Evolutionary conservation across 371 early-diverging fungal species (phyloP), one percentile per base, ranked within the genome.

Genomic region (Amoeboaphelidium protococcarum): DNA sequence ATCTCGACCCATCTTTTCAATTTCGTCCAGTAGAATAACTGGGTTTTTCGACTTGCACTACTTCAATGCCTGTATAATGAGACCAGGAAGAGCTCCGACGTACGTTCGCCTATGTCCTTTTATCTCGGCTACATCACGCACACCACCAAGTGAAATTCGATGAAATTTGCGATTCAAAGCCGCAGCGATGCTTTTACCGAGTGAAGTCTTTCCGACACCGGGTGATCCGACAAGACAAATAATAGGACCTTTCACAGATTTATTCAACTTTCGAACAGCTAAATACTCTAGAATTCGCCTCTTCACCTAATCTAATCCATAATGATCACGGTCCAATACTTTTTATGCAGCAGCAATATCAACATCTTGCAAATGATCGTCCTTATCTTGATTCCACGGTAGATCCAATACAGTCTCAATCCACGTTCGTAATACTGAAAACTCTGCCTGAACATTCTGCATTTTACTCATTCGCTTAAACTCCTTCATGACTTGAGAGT

Each of bases 41-140:
- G 85, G 88, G 54, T 84, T 80, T 48, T 71, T 74, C 24, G 76
- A 77, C 16, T 77, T 78, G 41, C 68, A 68, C 47, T 72, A 65
- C 23, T 69, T 61, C 44, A 84, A 45, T 0, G 75, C 82, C 49
- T 82, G 80, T n/a, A 82, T 67, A 40, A 88, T 71, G 10, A 79
- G 52, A 13, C 88, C 88, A 2, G 88, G 88, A 63, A 82, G 61
- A 20, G 83, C 75, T 21, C 83, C 88, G 24, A 85, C 72, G 63
- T 88, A 88, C 10, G 88, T 88, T 19, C 85, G 66, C 13, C 85
- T 69, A 58, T 88, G 88, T 0, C 88, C 88, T 21, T 31, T 68
- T 52, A 88, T 79, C 51, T 85, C 85, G 2, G 82, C 78, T 58
- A 82, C 85, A 52, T 87, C 85, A 25, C 80, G 63, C 0, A 87